phyloP scores from a whole-genome alignment of 768 basidiomycete genomes.

The Boletus rubescentipes region DNA sequence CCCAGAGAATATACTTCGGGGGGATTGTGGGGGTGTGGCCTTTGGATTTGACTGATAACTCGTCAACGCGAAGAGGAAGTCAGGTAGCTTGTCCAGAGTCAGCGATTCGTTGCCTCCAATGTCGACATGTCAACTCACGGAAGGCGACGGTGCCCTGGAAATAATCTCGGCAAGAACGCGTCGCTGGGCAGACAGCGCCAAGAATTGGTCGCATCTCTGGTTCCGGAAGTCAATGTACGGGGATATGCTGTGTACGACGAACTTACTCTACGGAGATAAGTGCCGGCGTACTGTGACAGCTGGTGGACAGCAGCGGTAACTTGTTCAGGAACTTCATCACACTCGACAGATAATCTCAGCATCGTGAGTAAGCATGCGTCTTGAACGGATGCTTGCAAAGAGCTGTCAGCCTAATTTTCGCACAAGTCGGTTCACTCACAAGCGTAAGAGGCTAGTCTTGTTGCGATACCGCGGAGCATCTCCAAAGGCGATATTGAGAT shows the following conservation, averaged over 20 bases:
- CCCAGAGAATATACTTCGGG: constrained; percentile 8
- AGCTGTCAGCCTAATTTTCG: constrained; percentile 1
- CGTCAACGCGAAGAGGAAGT: constrained; percentile 57
- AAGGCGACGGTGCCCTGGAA: constrained; percentile 48
- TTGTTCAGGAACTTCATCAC: constrained; percentile 50
- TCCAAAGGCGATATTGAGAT: constrained; percentile 50
- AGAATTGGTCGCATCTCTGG: constrained; percentile 74
- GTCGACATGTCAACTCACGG: constrained; percentile 42
- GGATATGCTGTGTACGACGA: not conserved
- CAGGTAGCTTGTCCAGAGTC: constrained; percentile 56
- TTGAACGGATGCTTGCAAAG: constrained; percentile 58
- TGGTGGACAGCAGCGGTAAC: constrained; percentile 43
- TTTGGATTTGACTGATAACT: constrained; percentile 23
- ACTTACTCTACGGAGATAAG: constrained; percentile 60
- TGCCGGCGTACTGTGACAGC: constrained; percentile 44
- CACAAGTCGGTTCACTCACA: constrained; percentile 39
- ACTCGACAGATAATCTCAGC: constrained; percentile 62
- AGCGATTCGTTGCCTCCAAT: constrained; percentile 3
- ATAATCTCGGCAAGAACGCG: constrained; percentile 47
- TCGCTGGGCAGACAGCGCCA: constrained; percentile 46
- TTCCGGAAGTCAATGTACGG: constrained; percentile 6
- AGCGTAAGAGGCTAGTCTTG: constrained; percentile 39
- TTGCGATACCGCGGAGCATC: constrained; percentile 47
- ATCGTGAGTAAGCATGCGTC: constrained; percentile 73
- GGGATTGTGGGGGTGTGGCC: constrained; percentile 3